Conservation (phyloP, 208 protist species). For the Crithidia bombi region DNA sequence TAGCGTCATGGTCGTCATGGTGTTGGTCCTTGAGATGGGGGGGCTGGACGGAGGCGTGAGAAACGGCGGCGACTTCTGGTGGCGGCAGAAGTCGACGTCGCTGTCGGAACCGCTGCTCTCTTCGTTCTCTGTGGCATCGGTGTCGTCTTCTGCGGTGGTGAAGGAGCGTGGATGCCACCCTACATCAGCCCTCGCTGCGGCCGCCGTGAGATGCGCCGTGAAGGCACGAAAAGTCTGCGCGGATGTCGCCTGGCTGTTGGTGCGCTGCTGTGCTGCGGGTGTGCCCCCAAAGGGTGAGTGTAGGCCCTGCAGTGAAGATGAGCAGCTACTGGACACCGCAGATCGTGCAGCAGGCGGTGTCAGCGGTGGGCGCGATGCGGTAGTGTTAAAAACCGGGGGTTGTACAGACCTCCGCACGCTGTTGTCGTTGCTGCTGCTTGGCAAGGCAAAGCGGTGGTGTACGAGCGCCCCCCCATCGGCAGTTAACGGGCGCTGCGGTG, state of each 20-base stretch:
- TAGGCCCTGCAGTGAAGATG: background rate
- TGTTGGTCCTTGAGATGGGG: background rate
- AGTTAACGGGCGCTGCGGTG: too few relatives aligned
- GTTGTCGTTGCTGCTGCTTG: too few relatives aligned
- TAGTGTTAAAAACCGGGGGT: too few relatives aligned
- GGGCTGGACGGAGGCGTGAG: slow-evolving; percentile 6
- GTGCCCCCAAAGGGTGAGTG: background rate
- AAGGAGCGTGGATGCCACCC: background rate
- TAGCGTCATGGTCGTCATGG: background rate
- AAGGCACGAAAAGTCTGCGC: background rate
- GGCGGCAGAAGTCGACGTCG: background rate
- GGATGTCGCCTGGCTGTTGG: background rate
- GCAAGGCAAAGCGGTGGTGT: too few relatives aligned
- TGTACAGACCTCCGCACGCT: too few relatives aligned
- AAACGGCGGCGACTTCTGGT: slow-evolving; percentile 1
- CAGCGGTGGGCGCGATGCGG: too few relatives aligned
- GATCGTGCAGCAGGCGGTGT: too few relatives aligned
- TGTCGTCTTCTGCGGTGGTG: background rate
- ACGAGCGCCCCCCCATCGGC: too few relatives aligned
- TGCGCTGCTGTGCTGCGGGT: background rate
- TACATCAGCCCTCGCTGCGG: background rate
- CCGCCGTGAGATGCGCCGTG: background rate
- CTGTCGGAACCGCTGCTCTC: background rate
- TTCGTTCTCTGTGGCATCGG: background rate
- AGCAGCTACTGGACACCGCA: background rate